Evolutionary conservation across 345 rosid species (phyloP), one percentile per base, ranked within the genome.

Genomic region (Zanthoxylum bungeanum): DNA sequence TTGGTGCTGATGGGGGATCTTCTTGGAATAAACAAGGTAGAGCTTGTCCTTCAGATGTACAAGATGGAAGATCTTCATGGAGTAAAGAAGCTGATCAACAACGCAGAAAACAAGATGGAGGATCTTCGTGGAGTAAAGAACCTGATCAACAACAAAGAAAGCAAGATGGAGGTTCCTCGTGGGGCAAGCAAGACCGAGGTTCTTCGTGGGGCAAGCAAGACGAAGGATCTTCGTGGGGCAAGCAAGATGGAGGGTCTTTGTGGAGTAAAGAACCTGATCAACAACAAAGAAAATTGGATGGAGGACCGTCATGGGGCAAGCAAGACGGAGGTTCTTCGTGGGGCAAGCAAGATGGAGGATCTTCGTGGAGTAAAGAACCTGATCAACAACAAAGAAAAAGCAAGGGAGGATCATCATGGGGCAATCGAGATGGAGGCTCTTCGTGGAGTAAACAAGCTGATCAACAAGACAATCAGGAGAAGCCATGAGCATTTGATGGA

Each of bases 241-340:
- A 65, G 28, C 81, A 56, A 33, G 68, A 47, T 12, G 74, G 74
- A 25, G 68, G 72, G 52, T 21, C 55, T 51, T n/a, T 11, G 0
- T 61, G 75, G 71, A 19, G 58, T 3, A 66, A 66, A 1, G 57
- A 36, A n/a, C n/a, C n/a, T n/a, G n/a, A n/a, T n/a, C n/a, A n/a
- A n/a, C n/a, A n/a, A n/a, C n/a, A n/a, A n/a, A n/a, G n/a, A n/a
- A n/a, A n/a, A n/a, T n/a, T 69, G 58, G 85, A 73, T 70, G 80
- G 66, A n/a, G 78, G 76, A 2, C 76, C 80, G 28, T 36, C 76
- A 16, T 77, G 82, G 78, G 57, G 47, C 28, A 78, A n/a, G n/a
- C n/a, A n/a, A n/a, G 70, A 62, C 66, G 76, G 72, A 22, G 77
- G 68, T 39, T 60, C 76, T 37, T 50, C 70, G 25, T 76, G 83